Evolutionary conservation across 441 rosid genomes (phyloP).

Genomic region (Dalechampia spathulata): DNA sequence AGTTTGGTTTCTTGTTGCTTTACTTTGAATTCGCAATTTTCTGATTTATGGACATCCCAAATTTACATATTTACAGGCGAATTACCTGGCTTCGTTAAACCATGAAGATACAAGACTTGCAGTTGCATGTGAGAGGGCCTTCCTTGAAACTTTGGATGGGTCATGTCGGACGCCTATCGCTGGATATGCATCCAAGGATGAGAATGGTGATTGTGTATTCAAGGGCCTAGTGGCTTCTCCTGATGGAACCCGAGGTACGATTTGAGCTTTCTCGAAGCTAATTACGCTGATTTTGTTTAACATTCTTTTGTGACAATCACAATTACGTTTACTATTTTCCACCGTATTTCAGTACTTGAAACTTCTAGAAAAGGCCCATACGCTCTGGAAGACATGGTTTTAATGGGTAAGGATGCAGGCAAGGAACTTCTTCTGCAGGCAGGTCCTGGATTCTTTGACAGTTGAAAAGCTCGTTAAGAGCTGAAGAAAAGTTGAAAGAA

Average conservation of each 20-base stretch:
- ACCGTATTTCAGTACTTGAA: constrained; percentile 64
- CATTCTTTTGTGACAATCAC: neutral
- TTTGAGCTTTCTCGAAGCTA: neutral
- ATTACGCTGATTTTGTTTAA: neutral
- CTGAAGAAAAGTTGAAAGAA: constrained; percentile 1
- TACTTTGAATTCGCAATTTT: neutral
- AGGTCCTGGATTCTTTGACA: constrained; percentile 75
- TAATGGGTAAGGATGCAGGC: constrained; percentile 90
- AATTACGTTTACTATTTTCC: constrained; percentile 3
- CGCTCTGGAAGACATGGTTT: constrained; percentile 62
- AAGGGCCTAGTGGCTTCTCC: constrained; percentile 94
- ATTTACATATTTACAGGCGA: constrained; percentile 39
- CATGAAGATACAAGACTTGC: constrained; percentile 94
- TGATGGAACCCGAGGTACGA: constrained; percentile 75
- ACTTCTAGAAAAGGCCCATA: constrained; percentile 80
- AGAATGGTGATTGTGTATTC: constrained; percentile 71
- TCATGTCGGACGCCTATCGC: constrained; percentile 99
- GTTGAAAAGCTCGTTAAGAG: constrained; percentile 18
- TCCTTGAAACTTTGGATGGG: constrained; percentile 68
- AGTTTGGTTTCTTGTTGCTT: neutral
- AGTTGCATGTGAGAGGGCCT: constrained; percentile 84
- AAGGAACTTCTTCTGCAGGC: constrained; percentile 71
- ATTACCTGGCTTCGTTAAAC: constrained; percentile 73
- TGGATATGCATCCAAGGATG: constrained; percentile 71
- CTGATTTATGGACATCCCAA: neutral